Base-by-base conservation (phyloP, 768 basidiomycete species). In the Boletus huronensis region DNA sequence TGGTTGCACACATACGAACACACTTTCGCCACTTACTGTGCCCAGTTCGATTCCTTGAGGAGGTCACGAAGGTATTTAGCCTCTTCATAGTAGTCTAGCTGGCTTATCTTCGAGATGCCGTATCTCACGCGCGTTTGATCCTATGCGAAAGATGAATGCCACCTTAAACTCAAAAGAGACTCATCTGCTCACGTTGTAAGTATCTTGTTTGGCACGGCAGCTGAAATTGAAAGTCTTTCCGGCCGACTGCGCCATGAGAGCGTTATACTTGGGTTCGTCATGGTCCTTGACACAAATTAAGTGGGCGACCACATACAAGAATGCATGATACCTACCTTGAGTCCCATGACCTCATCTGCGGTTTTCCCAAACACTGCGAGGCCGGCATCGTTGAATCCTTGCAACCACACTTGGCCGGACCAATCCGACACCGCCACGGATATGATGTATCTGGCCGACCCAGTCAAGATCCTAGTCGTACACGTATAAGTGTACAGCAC, bases 381-480 rank as follows among this genome's bases (percentile, higher is more conserved):
- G 5, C 93, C 97, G 32, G 88, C 83, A 6, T 98, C 96, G 67
- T 99, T 96, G 78, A 99, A 99, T 4, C 90, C 93, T 58, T 91
- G 90, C 42, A 98, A 75, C 96, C 96, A 98, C 17, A 84, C 80
- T 70, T 95, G 91, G 21, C 84, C 86, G 17, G 92, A 90, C 74
- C 85, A 82, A 70, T 99, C 97, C n/a, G 91, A 82, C 3, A 93
- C 86, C 44, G 90, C 90, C 75, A 97, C 78, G 36, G 84, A 81
- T 59, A 98, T 78, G 64, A 96, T 85, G 61, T 89, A 92, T 50
- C 88, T 90, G 53, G 13, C 5, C 36, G 26, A 28, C 53, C 19
- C 1, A 31, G 43, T 60, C 54, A 54, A 38, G 5, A 53, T 38
- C 25, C 32, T 26, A 52, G 50, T 25, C 40, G 44, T 28, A 51